Percentiles rank a stretch among this genome's conserved stretches.
phyloP scores from a whole-genome alignment of 305 asterid species.

The Solanum aculeatissimum region DNA sequence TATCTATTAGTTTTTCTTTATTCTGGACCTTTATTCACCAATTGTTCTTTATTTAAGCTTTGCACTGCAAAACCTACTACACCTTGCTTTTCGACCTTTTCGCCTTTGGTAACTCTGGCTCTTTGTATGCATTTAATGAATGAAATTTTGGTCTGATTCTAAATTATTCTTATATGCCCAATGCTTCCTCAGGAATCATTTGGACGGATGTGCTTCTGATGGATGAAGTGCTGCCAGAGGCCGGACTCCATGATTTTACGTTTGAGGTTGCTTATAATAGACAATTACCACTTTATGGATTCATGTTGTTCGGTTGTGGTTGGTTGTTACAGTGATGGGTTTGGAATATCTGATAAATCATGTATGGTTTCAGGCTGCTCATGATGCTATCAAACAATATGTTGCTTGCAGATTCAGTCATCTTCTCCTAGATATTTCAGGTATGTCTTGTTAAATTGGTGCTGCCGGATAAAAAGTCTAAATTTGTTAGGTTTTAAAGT shows the following conservation, averaged over 20 bases:
- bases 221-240: slow-evolving; percentile 90
- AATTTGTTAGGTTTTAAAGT: not conserved
- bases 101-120: not conserved
- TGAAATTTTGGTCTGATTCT: not conserved
- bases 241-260: slow-evolving; percentile 45
- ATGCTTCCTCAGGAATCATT: slow-evolving; percentile 46
- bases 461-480: not conserved
- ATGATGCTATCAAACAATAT: slow-evolving; percentile 53
- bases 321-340: not conserved
- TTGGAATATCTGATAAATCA: slow-evolving; percentile 10
- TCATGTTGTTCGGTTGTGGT: not conserved
- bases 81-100: not conserved
- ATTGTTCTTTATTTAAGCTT: not conserved
- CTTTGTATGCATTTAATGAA: not conserved
- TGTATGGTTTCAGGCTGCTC: slow-evolving; percentile 53
- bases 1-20: not conserved
- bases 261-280: slow-evolving; percentile 41
- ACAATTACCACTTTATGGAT: not conserved
- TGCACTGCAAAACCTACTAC: not conserved
- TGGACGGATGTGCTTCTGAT: slow-evolving; percentile 80
- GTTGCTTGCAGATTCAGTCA: slow-evolving; percentile 39
- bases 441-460: slow-evolving; percentile 24
- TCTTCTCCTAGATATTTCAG: slow-evolving; percentile 61
- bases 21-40: not conserved
- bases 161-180: not conserved